Evolutionary conservation across 306 rosid species (phyloP).

Genomic region (Prunus kanzakura): DNA sequence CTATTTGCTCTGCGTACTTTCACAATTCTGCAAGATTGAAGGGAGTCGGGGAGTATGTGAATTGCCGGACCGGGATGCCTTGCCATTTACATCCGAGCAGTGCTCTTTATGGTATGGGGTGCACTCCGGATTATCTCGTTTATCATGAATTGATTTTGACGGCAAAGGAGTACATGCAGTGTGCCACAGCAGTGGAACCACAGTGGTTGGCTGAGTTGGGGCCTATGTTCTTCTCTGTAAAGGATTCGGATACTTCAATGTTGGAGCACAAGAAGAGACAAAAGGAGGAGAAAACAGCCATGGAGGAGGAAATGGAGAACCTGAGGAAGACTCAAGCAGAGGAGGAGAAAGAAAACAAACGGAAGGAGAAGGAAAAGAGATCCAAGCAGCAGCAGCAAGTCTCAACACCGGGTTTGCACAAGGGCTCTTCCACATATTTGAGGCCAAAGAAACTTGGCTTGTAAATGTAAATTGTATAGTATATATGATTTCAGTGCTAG

Average conservation of each 20-base stretch:
- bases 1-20: conserved; percentile 92
- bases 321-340: conserved; percentile 75
- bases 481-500: neutral
- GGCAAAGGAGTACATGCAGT: conserved; percentile 91
- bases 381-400: conserved; percentile 74
- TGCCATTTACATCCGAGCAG: conserved; percentile 97
- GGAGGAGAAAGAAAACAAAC: conserved; percentile 52
- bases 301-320: conserved; percentile 98
- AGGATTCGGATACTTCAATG: conserved; percentile 91
- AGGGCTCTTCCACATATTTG: conserved; percentile 81
- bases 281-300: conserved; percentile 83
- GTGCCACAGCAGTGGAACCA: conserved; percentile 96
- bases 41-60: conserved; percentile 96
- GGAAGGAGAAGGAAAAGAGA: conserved; percentile 56
- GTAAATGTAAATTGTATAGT: conserved; percentile 25
- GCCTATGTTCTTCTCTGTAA: conserved; percentile 96
- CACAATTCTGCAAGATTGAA: conserved; percentile 87
- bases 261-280: conserved; percentile 89
- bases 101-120: conserved; percentile 96
- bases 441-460: conserved; percentile 82
- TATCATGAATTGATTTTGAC: conserved; percentile 88
- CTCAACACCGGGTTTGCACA: conserved; percentile 64
- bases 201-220: conserved; percentile 97
- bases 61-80: conserved; percentile 84
- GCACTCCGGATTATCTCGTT: conserved; percentile 88